Evolutionary conservation across 2,329 filamentous ascomycete genomes (phyloP).

Genomic region (Penicillium vulpinum): DNA sequence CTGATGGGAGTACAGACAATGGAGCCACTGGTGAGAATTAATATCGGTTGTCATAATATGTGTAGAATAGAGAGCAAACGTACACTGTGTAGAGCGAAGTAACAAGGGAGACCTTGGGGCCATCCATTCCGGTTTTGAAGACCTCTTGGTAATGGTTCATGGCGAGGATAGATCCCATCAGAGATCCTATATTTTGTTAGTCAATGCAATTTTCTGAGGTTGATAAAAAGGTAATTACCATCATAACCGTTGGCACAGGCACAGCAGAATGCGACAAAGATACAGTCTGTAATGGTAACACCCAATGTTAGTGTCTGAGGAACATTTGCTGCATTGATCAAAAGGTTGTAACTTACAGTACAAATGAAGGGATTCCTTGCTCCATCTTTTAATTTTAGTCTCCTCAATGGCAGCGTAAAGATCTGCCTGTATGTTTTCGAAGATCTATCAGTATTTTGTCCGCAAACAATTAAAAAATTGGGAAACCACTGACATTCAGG

Average conservation of each 20-base stretch:
- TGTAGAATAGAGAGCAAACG: conserved; percentile 15
- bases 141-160: conserved; percentile 39
- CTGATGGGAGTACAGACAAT: conserved; percentile 40
- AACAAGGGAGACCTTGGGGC: conserved; percentile 42
- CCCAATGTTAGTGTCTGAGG: neutral
- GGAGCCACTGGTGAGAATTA: conserved; percentile 38
- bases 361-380: conserved; percentile 30
- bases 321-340: conserved; percentile 13
- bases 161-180: conserved; percentile 33
- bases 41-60: neutral
- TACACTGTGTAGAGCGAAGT: conserved; percentile 53
- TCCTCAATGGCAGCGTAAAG: conserved; percentile 51
- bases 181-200: conserved; percentile 22
- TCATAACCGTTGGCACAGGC: conserved; percentile 37
- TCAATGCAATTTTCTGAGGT: neutral
- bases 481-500: conserved; percentile 40
- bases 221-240: conserved; percentile 14
- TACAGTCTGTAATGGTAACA: conserved; percentile 34
- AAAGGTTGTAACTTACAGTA: conserved; percentile 28
- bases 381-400: conserved; percentile 43
- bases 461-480: too few species aligned
- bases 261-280: conserved; percentile 44
- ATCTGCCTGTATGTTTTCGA: conserved; percentile 44
- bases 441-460: neutral
- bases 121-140: conserved; percentile 44